A percentile compares a stretch with the other conserved stretches of the same genome.
Conservation (phyloP, 2,329 filamentous ascomycete genomes). For the Hypoxylon sp. region DNA sequence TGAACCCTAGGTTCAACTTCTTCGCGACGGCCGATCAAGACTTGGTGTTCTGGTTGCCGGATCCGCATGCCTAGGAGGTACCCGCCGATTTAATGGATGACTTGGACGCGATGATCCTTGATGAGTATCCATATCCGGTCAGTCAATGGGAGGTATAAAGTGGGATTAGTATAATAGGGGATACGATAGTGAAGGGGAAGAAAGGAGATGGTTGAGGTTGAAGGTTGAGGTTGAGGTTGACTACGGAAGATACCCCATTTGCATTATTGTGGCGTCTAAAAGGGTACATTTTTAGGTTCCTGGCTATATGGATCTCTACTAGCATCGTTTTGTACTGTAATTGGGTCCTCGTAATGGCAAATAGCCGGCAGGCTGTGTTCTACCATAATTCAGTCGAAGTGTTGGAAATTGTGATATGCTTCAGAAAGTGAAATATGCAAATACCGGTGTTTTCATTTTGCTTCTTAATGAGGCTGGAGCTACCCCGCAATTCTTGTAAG, state of each 20-base stretch:
- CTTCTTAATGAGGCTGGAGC: slow-evolving; percentile 30
- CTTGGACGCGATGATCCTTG: background rate
- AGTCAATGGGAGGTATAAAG: background rate
- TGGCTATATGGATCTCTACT: slow-evolving; percentile 1
- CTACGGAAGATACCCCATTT: slow-evolving; percentile 46
- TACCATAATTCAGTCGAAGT: background rate
- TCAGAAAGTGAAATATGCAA: slow-evolving; percentile 4
- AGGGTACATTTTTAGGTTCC: slow-evolving; percentile 16
- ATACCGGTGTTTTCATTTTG: background rate
- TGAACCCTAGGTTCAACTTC: slow-evolving; percentile 93
- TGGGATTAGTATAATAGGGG: background rate
- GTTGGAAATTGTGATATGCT: background rate
- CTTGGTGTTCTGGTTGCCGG: slow-evolving; percentile 82
- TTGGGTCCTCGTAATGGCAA: background rate
- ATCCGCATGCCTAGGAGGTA: slow-evolving; percentile 67
- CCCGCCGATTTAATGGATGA: background rate
- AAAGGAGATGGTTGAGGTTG: slow-evolving; percentile 13
- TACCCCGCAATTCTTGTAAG: slow-evolving; percentile 34
- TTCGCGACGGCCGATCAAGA: slow-evolving; percentile 92
- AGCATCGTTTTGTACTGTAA: background rate
- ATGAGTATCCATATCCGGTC: no score
- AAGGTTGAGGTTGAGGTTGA: slow-evolving; percentile 21
- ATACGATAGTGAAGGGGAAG: background rate
- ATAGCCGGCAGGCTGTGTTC: background rate
- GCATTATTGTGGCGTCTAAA: slow-evolving; percentile 43